Evolutionary conservation across 2,329 filamentous ascomycete genomes (phyloP).

Genomic region (Calycina herbarum): DNA sequence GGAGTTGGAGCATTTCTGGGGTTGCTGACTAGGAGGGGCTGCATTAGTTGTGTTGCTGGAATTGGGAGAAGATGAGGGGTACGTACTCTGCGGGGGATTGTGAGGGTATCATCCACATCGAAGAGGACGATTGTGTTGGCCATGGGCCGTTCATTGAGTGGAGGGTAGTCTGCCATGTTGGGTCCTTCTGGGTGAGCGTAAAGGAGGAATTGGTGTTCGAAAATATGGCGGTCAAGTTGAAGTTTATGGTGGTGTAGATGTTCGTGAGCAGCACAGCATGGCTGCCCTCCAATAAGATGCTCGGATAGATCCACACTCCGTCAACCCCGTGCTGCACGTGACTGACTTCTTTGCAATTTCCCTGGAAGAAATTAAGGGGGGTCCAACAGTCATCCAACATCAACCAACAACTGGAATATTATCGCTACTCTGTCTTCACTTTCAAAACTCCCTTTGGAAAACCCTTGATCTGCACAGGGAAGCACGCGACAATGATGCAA

Average conservation of each 20-base stretch:
- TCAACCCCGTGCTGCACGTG: neutral
- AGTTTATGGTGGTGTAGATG: neutral
- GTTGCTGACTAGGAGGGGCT: conserved; percentile 56
- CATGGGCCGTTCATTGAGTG: conserved; percentile 79
- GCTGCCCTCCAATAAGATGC: conserved; percentile 5
- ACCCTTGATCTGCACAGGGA: neutral
- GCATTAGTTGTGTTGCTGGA: neutral
- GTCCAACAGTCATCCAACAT: neutral
- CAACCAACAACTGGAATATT: neutral
- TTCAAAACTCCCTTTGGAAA: neutral
- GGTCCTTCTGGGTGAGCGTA: neutral
- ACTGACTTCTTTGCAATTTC: neutral
- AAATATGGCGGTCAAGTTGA: conserved; percentile 8
- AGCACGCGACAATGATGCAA: neutral
- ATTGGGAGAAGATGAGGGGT: conserved; percentile 8
- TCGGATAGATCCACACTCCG: neutral
- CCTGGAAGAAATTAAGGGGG: neutral
- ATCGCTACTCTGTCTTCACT: neutral
- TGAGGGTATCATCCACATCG: conserved; percentile 93
- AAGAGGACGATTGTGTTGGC: conserved; percentile 95
- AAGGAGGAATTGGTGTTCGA: neutral
- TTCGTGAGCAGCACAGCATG: neutral
- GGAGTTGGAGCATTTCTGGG: conserved; percentile 79
- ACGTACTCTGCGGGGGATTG: conserved; percentile 73
- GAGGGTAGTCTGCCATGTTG: conserved; percentile 48